Evolutionary conservation across 805 yeast genomes (phyloP).

Genomic region (Yarrowia sp.): DNA sequence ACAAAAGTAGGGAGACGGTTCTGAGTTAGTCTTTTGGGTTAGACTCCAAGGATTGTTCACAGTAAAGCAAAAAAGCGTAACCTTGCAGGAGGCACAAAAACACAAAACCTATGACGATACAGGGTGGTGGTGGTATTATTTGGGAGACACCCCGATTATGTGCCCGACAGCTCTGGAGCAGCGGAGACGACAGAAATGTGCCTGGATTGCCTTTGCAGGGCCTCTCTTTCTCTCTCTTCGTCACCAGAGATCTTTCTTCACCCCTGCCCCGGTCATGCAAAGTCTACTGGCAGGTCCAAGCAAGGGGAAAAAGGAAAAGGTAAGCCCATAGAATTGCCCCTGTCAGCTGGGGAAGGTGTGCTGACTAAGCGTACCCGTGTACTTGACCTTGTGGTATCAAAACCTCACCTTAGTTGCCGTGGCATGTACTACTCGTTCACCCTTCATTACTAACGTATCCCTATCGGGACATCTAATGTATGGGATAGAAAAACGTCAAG

Average conservation of each 20-base stretch:
- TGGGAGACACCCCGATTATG: too few species aligned
- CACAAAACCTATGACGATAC: background rate
- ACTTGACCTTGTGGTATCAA: too few species aligned
- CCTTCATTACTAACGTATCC: background rate
- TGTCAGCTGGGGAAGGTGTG: background rate
- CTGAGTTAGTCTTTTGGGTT: background rate
- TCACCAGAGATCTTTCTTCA: background rate
- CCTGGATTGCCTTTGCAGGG: background rate
- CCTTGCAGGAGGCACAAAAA: background rate
- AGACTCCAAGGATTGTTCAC: background rate
- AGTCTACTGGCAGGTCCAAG: constrained; percentile 12
- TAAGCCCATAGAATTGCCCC: constrained; percentile 12
- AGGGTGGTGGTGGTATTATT: background rate
- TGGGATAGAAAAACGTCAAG: background rate
- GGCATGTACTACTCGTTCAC: too few species aligned
- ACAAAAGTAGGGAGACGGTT: background rate
- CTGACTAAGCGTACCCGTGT: too few species aligned
- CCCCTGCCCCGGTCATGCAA: constrained; percentile 18
- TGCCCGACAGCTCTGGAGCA: too few species aligned
- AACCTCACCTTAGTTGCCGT: too few species aligned
- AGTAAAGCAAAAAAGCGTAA: constrained; percentile 9
- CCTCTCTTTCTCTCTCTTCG: background rate
- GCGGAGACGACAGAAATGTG: too few species aligned
- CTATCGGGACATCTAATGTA: background rate
- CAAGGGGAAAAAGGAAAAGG: constrained; percentile 18